Percentiles rank a stretch among this genome's conserved stretches.
These are phyloP conservation scores for Elsinoe arachidis DNA, from an alignment of 2,329 filamentous ascomycete species.

Conservation along the genomic window DNA sequence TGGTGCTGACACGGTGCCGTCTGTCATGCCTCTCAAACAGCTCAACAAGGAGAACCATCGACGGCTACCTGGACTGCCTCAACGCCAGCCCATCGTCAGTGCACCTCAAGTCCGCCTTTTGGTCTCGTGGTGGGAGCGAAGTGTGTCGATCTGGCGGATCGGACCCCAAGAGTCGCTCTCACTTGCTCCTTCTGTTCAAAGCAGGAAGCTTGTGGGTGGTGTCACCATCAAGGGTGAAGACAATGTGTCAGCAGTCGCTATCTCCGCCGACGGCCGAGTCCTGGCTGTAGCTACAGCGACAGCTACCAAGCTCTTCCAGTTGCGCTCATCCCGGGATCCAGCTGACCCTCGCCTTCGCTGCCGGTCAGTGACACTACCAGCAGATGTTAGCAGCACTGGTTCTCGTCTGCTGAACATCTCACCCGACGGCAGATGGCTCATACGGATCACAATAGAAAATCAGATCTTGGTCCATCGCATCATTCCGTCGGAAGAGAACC, in stretches of 20 bases:
- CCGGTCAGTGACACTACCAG: constrained; percentile 58
- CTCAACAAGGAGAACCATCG: constrained; percentile 74
- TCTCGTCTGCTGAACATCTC: constrained; percentile 64
- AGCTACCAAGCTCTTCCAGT: constrained; percentile 68
- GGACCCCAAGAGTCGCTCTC: constrained; percentile 27
- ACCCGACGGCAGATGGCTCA: constrained; percentile 61
- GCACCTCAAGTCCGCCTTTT: constrained; percentile 66
- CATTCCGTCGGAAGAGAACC: constrained; percentile 34
- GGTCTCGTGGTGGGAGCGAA: constrained; percentile 85
- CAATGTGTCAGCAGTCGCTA: constrained; percentile 66
- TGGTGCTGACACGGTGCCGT: constrained; percentile 77
- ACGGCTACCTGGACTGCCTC: constrained; percentile 73
- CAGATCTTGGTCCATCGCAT: constrained; percentile 40
- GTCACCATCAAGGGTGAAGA: constrained; percentile 54
- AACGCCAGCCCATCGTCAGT: constrained; percentile 63
- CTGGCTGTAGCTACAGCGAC: constrained; percentile 67
- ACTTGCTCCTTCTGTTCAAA: constrained; percentile 28
- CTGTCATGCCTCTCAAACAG: constrained; percentile 70
- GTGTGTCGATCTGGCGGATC: constrained; percentile 74
- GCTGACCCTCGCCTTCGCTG: constrained; percentile 49
- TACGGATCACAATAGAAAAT: constrained; percentile 41
- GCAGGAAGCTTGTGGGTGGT: constrained; percentile 33
- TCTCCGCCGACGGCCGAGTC: constrained; percentile 63
- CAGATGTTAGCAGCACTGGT: constrained; percentile 49
- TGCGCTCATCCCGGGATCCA: constrained; percentile 38